Percentiles rank a stretch among this genome's conserved stretches.
Conservation (phyloP, 2,329 filamentous ascomycete genomes). For the Pseudocercospora musae region DNA sequence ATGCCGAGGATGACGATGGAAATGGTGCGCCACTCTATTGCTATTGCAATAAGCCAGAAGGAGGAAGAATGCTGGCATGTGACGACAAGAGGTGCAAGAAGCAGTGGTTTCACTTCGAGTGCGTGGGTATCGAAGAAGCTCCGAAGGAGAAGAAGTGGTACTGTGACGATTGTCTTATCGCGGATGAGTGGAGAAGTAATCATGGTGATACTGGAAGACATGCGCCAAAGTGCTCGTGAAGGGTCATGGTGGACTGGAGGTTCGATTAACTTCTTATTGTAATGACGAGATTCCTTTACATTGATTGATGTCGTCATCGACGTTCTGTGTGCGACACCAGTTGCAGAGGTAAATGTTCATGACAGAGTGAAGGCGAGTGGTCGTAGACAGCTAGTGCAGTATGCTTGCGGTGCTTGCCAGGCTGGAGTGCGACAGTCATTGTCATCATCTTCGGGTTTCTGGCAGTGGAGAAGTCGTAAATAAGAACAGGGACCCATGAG, state of each 20-base stretch:
- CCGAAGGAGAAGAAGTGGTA: conserved; percentile 41
- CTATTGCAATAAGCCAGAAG: conserved; percentile 18
- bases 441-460: no score
- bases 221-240: not conserved
- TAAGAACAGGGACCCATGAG: no score
- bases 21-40: conserved; percentile 13
- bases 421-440: no score
- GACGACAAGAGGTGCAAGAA: conserved; percentile 71
- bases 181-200: not conserved
- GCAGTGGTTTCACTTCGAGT: conserved; percentile 80
- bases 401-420: no score
- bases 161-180: conserved; percentile 9
- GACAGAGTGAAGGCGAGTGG: no score
- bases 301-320: no score
- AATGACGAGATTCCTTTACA: not conserved
- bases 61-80: conserved; percentile 68
- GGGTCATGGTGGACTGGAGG: not conserved
- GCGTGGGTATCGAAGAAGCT: conserved; percentile 64
- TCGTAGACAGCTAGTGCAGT: no score
- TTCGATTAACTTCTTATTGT: not conserved
- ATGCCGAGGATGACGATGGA: not conserved
- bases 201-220: not conserved
- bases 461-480: no score
- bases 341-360: no score
- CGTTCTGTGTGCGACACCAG: no score